Conservation (phyloP, 495 filamentous ascomycete species). For the Trichoderma asperelloides region DNA sequence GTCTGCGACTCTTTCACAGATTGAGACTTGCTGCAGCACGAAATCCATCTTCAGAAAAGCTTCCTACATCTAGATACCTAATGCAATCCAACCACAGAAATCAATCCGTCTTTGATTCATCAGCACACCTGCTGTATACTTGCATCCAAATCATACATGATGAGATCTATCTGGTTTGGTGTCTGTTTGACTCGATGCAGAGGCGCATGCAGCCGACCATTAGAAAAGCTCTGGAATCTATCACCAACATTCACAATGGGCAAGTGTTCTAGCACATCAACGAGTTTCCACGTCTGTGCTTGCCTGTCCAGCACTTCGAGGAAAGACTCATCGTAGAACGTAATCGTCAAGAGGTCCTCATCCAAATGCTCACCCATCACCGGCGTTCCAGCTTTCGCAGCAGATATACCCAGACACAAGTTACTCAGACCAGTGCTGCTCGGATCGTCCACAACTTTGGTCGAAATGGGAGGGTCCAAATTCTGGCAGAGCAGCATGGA, state of each 20-base stretch:
- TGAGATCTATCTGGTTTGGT: neutral
- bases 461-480: neutral
- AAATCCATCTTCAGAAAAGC: neutral
- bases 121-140: neutral
- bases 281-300: neutral
- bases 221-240: neutral
- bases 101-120: neutral
- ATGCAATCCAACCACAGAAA: neutral
- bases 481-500: neutral
- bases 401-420: neutral
- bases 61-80: neutral
- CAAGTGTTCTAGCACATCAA: neutral
- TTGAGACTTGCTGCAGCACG: neutral
- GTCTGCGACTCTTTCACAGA: neutral
- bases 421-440: neutral
- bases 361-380: neutral
- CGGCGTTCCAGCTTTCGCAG: neutral
- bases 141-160: conserved; percentile 2
- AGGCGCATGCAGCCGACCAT: neutral
- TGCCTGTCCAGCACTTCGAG: neutral
- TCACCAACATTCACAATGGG: neutral
- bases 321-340: neutral
- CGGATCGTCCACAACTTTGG: neutral
- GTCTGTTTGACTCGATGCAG: neutral
- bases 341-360: neutral